These are phyloP conservation scores for Cucurbitaria berberidis DNA, from an alignment of 2,329 filamentous ascomycete species.

Conservation along the genomic window DNA sequence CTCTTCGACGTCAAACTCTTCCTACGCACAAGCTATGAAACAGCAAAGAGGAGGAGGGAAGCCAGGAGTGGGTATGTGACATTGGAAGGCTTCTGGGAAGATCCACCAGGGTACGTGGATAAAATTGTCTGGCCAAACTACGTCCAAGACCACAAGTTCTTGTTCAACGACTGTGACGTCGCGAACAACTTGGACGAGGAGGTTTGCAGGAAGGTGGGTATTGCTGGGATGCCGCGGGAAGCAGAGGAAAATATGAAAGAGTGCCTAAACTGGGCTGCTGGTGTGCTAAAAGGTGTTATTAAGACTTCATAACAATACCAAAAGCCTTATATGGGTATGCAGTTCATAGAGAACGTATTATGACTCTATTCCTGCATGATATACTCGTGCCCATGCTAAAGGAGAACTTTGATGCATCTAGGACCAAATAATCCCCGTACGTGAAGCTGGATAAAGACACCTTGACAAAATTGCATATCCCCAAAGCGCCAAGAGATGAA, in stretches of 20 bases:
- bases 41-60: conserved; percentile 69
- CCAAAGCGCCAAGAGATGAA: conserved; percentile 20
- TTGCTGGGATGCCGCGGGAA: conserved; percentile 49
- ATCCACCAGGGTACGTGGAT: conserved; percentile 93
- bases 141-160: conserved; percentile 76
- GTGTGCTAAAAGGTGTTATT: conserved; percentile 29
- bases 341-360: neutral
- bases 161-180: conserved; percentile 75
- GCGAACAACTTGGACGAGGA: conserved; percentile 60
- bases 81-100: conserved; percentile 86
- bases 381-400: neutral
- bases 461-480: conserved; percentile 4
- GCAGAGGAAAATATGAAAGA: conserved; percentile 42
- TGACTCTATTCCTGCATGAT: conserved; percentile 9
- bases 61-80: conserved; percentile 79
- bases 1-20: conserved; percentile 80
- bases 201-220: conserved; percentile 35
- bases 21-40: conserved; percentile 68
- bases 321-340: neutral
- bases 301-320: conserved; percentile 11
- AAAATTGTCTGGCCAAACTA: conserved; percentile 97
- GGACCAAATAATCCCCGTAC: neutral
- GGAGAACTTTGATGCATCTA: neutral
- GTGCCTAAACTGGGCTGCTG: conserved; percentile 42
- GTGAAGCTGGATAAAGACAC: neutral